These are phyloP conservation scores for Myriosclerotinia scirpicola DNA, from an alignment of 2,329 filamentous ascomycete genomes.

Conservation along the genomic window DNA sequence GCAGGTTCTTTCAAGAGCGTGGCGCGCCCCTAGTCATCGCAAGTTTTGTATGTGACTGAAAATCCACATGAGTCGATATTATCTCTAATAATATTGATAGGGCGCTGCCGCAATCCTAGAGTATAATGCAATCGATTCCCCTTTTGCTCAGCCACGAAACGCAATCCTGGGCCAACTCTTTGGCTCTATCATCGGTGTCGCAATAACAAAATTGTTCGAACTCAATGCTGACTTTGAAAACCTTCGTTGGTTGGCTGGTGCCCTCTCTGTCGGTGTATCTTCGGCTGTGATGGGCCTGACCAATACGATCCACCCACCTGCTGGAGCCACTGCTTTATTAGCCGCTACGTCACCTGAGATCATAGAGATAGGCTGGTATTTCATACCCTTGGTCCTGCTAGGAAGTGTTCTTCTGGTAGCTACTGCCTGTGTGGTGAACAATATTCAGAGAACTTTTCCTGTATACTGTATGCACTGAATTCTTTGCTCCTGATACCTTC, in stretches of 20 bases:
- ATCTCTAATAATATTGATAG: slow-evolving; percentile 25
- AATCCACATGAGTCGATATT: neutral
- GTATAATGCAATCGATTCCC: slow-evolving; percentile 70
- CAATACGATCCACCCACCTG: slow-evolving; percentile 71
- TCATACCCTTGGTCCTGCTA: slow-evolving; percentile 63
- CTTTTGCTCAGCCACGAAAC: slow-evolving; percentile 72
- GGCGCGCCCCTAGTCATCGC: slow-evolving; percentile 63
- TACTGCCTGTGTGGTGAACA: slow-evolving; percentile 66
- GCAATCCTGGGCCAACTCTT: slow-evolving; percentile 66
- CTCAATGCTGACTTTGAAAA: slow-evolving; percentile 48
- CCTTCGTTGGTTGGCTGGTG: slow-evolving; percentile 63
- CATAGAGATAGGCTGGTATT: slow-evolving; percentile 63
- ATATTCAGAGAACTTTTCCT: slow-evolving; percentile 63
- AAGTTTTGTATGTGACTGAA: slow-evolving; percentile 62
- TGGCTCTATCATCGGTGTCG: slow-evolving; percentile 59
- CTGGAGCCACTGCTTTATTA: slow-evolving; percentile 70
- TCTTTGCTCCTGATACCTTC: no score
- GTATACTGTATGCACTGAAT: slow-evolving; percentile 50
- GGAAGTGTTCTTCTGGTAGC: slow-evolving; percentile 60
- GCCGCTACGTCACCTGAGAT: slow-evolving; percentile 60
- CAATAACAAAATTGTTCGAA: slow-evolving; percentile 64
- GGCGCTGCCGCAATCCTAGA: slow-evolving; percentile 75
- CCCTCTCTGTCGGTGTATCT: slow-evolving; percentile 62
- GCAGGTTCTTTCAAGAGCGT: slow-evolving; percentile 52
- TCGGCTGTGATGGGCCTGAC: slow-evolving; percentile 67